These are phyloP conservation scores for Choiromyces venosus DNA, from an alignment of 495 filamentous ascomycete genomes.

Conservation along the genomic window DNA sequence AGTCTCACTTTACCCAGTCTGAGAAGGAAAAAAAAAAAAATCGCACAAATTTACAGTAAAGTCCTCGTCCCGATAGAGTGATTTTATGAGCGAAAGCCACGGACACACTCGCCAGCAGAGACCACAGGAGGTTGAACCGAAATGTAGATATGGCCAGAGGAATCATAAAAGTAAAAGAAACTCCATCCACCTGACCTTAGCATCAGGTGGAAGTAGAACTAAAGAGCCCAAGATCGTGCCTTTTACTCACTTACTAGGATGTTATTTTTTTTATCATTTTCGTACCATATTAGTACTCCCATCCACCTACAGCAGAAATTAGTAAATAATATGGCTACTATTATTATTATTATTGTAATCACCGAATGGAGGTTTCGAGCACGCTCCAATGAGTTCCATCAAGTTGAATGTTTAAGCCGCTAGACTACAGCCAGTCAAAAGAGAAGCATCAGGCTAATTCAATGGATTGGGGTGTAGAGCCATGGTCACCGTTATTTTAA, in stretches of 20 bases:
- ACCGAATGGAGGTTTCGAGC: not conserved
- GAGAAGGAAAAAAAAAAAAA: not conserved
- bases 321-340: not conserved
- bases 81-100: too few species aligned
- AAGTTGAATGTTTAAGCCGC: not conserved
- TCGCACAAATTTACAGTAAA: not conserved
- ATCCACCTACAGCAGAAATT: not conserved
- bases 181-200: not conserved
- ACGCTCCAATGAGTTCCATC: not conserved
- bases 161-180: not conserved
- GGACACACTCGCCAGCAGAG: too few species aligned
- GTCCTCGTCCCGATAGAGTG: not conserved
- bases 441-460: not conserved
- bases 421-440: not conserved
- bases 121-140: too few species aligned
- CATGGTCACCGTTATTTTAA: not conserved
- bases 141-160: too few species aligned
- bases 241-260: not conserved
- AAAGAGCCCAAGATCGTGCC: not conserved
- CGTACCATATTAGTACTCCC: not conserved
- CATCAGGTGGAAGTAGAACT: not conserved
- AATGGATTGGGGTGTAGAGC: not conserved
- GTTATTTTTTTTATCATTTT: not conserved
- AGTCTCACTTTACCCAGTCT: not conserved
- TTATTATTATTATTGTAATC: not conserved